phyloP scores from a whole-genome alignment of 306 rosid species.

The Quercus bicolor region DNA sequence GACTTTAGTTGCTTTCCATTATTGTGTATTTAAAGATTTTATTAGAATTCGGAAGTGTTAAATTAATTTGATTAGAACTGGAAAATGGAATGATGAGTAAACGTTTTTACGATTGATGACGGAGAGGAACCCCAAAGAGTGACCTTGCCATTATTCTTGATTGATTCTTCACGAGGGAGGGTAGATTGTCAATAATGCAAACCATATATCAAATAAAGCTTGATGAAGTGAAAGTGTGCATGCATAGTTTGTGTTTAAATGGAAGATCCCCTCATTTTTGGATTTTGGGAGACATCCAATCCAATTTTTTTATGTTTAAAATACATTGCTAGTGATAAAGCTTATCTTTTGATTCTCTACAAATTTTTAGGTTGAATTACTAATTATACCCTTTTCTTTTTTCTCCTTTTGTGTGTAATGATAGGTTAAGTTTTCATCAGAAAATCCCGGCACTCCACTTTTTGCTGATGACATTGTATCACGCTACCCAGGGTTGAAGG shows the following conservation, averaged over 20 bases:
- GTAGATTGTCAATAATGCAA: background rate
- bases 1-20: background rate
- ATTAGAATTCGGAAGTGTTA: background rate
- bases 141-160: background rate
- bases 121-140: background rate
- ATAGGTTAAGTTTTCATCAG: constrained; percentile 62
- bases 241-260: background rate
- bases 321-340: background rate
- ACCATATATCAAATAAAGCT: background rate
- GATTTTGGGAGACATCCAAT: background rate
- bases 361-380: background rate
- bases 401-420: constrained; percentile 24
- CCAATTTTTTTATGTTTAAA: background rate
- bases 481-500: constrained; percentile 78
- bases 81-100: background rate
- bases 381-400: constrained; percentile 14
- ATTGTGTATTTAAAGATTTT: background rate
- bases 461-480: constrained; percentile 63
- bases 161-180: background rate
- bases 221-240: background rate
- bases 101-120: background rate
- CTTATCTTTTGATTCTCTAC: background rate
- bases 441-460: constrained; percentile 55
- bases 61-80: background rate
- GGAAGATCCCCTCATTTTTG: background rate